Base-by-base conservation (phyloP, 2,329 filamentous ascomycete species). In the Sclerotinia subarctica region DNA sequence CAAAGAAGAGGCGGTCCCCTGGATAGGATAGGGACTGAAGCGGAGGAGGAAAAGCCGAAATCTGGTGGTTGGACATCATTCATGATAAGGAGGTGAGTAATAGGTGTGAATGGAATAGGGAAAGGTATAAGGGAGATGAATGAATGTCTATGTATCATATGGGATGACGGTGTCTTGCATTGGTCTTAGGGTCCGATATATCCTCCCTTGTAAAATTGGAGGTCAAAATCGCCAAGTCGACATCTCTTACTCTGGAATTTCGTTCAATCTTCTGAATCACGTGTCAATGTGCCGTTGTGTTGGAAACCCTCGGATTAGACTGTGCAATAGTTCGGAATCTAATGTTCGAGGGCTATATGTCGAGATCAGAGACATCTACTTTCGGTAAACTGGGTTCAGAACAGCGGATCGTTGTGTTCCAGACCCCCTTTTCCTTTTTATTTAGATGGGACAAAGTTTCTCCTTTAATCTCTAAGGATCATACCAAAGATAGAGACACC, bases 1-100 rank as follows among this genome's bases (percentile, higher is more conserved):
- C 72, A 77, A 49, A 71, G 68, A 59, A 71, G n/a, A 10, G 74
- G 75, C 13, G 74, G 74, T 1, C 73, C 73, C 11, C 59, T 77
- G 42, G 75, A 76, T 67, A 72, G 71, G 70, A 63, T 76, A 72
- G 75, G 75, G 32, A 70, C 68, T n/a, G 62, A 66, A 24, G 15
- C 47, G 5, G 68, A 72, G 44, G 70, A 71, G 17, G 63, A 70
- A 38, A 59, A 70, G 60, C 67, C 70, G 29, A 73, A 72, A 56
- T 65, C 70, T 44, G 67, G 72, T 32, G 69, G 73, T 11, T 75
- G 74, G 74, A 73, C 72, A 44, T 74, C 73, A 17, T 75, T 73
- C 51, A 72, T 75, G 62, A 72, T 72, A 46, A 71, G 72, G 58
- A 66, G 69, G 44, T 73, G 60, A 70, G 47, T 24, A 32, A 51